phyloP scores from a whole-genome alignment of 306 rosid genomes.

The Vigna mungo region DNA sequence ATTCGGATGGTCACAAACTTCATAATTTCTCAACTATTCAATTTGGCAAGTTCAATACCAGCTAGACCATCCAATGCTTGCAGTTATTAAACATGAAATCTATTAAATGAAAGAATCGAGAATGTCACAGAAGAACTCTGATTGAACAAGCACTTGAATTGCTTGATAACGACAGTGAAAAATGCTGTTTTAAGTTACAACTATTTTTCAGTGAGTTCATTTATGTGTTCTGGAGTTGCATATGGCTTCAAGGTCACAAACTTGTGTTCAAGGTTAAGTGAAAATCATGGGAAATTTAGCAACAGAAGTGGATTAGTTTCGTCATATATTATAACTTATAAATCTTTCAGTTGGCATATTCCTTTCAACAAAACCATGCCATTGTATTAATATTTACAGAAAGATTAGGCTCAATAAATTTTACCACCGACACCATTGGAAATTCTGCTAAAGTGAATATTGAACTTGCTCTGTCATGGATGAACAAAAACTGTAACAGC shows the following conservation, averaged over 20 bases:
- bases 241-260: no score
- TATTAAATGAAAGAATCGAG: background rate
- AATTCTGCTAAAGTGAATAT: constrained; percentile 8
- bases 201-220: no score
- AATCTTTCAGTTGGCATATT: background rate
- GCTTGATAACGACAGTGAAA: no score
- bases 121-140: background rate
- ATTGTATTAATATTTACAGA: constrained; percentile 8
- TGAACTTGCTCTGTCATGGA: constrained; percentile 1
- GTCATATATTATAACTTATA: no score
- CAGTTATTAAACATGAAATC: background rate
- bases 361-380: background rate
- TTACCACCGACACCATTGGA: constrained; percentile 9
- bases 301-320: no score
- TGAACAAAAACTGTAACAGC: constrained; percentile 30
- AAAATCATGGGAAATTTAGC: no score
- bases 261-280: no score
- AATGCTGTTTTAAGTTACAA: no score
- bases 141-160: background rate
- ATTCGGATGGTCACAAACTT: constrained; percentile 1
- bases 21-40: background rate
- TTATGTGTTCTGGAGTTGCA: no score
- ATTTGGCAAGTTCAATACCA: background rate
- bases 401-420: constrained; percentile 17
- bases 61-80: constrained; percentile 13